Evolutionary conservation across 2,329 filamentous ascomycete species (phyloP).

Genomic region (Pseudogymnoascus sp.): DNA sequence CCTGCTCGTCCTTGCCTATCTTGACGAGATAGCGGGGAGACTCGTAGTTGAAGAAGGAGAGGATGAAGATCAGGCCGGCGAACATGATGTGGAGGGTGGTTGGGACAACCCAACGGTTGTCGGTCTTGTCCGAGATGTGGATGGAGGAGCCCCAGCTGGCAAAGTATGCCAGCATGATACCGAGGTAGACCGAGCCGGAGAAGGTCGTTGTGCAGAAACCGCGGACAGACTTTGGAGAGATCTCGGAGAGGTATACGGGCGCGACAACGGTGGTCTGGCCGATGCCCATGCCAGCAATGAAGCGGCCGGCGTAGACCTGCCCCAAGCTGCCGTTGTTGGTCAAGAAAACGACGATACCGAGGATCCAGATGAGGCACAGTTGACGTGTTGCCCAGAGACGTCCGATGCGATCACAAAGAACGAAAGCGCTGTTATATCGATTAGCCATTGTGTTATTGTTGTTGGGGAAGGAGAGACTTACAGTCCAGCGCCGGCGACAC

Average conservation of each 20-base stretch:
- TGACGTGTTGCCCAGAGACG: slow-evolving; percentile 55
- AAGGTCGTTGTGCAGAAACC: slow-evolving; percentile 69
- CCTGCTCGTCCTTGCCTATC: slow-evolving; percentile 51
- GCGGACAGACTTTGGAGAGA: slow-evolving; percentile 60
- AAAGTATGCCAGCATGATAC: slow-evolving; percentile 74
- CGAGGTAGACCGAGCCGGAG: slow-evolving; percentile 65
- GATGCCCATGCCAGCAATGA: slow-evolving; percentile 57
- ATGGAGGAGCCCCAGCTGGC: slow-evolving; percentile 56
- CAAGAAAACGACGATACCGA: slow-evolving; percentile 54
- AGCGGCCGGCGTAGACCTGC: slow-evolving; percentile 57
- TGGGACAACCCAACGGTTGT: slow-evolving; percentile 54
- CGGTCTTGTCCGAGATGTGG: slow-evolving; percentile 37
- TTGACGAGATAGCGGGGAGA: slow-evolving; percentile 67
- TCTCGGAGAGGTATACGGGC: slow-evolving; percentile 67
- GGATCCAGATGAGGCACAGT: slow-evolving; percentile 49
- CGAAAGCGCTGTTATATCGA: slow-evolving; percentile 41
- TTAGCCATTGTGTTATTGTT: neutral
- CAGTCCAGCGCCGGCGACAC: slow-evolving; percentile 62
- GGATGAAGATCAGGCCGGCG: slow-evolving; percentile 60
- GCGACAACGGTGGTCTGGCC: slow-evolving; percentile 61
- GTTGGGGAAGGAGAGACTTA: slow-evolving; percentile 23
- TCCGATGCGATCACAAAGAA: slow-evolving; percentile 54
- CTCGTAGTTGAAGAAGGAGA: slow-evolving; percentile 63
- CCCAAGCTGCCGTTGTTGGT: slow-evolving; percentile 46
- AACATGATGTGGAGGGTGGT: slow-evolving; percentile 74